Base-by-base conservation (phyloP, 305 asterid genomes). In the Fraxinus paxiana region DNA sequence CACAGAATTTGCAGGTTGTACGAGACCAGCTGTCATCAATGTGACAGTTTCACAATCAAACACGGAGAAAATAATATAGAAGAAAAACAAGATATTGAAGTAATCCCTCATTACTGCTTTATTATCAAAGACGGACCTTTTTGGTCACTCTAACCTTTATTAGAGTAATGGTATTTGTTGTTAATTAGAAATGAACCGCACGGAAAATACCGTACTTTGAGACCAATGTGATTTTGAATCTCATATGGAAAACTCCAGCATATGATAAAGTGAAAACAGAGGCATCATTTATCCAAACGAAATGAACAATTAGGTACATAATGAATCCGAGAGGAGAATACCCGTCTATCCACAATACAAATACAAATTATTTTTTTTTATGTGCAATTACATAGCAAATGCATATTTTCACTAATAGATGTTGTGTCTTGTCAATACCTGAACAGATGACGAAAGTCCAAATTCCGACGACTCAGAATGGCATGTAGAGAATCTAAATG, bases 381-480 rank as follows among this genome's bases (percentile, higher is more conserved):
- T 15, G 24, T 65, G 54, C 38, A 51, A 70, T 61, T 76, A 77
- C 79, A 46, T 67, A 51, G 78, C 17, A 75, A 70, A 48, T 74
- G 80, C 80, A 72, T 77, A 78, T 63, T 61, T 77, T 84, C 73
- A 83, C 81, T 67, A 59, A 56, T 63, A 71, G 54, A 30, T 77
- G 30, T 81, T 37, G 24, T 76, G 78, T 82, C 71, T 82, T 82
- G 79, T 81, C 75, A 80, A 72, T 41, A 82, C 75, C 75, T 79
- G 73, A 76, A 81, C 81, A 88, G 91, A 84, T 82, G 90, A 88
- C 71, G 89, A 88, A 79, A 81, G 82, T 79, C 83, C 85, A 37
- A 85, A 80, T 78, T 87, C 86, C 41, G 88, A 88, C 33, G 95
- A 88, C 82, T 91, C 83, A 80, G 91, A 88, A 85, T 88, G 93